A percentile compares a stretch with the other conserved stretches of the same genome.
Conservation (phyloP, 1,284 basidiomycete species). For the Cutaneotrichosporon mucoides region DNA sequence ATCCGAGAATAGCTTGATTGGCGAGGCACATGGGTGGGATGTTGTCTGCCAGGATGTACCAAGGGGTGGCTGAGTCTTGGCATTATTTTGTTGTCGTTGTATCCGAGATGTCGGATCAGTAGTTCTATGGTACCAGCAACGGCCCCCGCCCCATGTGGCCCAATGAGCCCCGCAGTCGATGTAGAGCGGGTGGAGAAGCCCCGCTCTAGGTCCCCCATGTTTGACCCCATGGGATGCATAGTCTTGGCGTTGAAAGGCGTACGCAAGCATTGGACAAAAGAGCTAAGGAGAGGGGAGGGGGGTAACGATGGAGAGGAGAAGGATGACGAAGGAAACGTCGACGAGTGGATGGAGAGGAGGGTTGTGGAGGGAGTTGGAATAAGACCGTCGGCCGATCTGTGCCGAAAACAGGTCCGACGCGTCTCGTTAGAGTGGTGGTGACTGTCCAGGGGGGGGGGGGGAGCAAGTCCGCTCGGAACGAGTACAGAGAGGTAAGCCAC, state of each 20-base stretch:
- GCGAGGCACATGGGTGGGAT: too few species aligned
- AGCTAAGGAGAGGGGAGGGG: neutral
- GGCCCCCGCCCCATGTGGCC: neutral
- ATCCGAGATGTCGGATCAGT: too few species aligned
- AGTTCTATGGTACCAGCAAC: too few species aligned
- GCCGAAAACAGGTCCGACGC: neutral
- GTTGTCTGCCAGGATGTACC: too few species aligned
- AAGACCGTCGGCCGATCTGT: conserved; percentile 1
- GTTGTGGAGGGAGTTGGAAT: neutral
- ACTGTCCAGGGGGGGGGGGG: too few species aligned
- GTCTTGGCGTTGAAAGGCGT: neutral
- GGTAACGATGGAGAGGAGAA: neutral
- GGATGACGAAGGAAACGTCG: neutral
- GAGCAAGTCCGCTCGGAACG: too few species aligned
- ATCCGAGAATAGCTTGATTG: too few species aligned
- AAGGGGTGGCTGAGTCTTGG: neutral
- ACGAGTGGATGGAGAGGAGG: neutral
- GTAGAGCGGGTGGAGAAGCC: neutral
- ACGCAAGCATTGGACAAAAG: neutral
- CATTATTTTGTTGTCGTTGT: too few species aligned
- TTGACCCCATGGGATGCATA: neutral
- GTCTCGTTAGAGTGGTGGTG: neutral
- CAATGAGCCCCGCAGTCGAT: neutral
- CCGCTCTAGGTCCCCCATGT: conserved; percentile 1
- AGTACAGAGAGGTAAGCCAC: too few species aligned